Conservation (phyloP, 1,284 basidiomycete species). For the Afroboletus lepidellus region DNA sequence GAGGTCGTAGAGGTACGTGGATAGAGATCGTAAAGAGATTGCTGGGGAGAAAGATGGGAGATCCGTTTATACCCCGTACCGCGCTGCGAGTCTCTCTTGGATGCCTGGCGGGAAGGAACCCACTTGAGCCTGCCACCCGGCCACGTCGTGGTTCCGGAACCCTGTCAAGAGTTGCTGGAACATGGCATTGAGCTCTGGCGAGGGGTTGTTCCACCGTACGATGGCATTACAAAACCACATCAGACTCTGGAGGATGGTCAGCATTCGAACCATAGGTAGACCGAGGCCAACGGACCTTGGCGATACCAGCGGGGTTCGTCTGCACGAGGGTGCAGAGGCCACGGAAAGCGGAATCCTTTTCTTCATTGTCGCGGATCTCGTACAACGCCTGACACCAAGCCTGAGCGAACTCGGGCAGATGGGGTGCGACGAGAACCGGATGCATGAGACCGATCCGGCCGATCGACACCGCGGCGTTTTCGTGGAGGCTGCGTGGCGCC, state of each 20-base stretch:
- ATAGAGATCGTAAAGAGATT: conserved; percentile 20
- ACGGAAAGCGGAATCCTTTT: conserved; percentile 99
- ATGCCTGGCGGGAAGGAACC: conserved; percentile 75
- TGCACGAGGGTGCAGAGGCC: conserved; percentile 97
- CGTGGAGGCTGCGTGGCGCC: conserved; percentile 90
- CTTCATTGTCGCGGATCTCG: conserved; percentile 99
- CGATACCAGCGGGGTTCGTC: conserved; percentile 88
- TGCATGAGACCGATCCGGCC: conserved; percentile 94
- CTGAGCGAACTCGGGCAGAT: conserved; percentile 88
- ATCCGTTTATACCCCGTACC: conserved; percentile 66
- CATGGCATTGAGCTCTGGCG: conserved; percentile 85
- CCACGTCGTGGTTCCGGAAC: conserved; percentile 82
- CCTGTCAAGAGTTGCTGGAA: conserved; percentile 82
- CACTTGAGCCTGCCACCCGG: conserved; percentile 77
- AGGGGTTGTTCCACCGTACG: conserved; percentile 89
- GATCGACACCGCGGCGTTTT: conserved; percentile 99
- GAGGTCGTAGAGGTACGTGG: conserved; percentile 14
- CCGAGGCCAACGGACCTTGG: conserved; percentile 57
- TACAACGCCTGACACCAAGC: conserved; percentile 97
- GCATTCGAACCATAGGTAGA: background rate
- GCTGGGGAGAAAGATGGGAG: background rate
- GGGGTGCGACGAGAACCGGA: conserved; percentile 85
- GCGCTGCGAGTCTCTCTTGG: conserved; percentile 70
- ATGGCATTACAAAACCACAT: conserved; percentile 98
- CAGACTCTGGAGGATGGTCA: conserved; percentile 59